Conservation (phyloP, 2,329 filamentous ascomycete species). For the Massarina eburnea region DNA sequence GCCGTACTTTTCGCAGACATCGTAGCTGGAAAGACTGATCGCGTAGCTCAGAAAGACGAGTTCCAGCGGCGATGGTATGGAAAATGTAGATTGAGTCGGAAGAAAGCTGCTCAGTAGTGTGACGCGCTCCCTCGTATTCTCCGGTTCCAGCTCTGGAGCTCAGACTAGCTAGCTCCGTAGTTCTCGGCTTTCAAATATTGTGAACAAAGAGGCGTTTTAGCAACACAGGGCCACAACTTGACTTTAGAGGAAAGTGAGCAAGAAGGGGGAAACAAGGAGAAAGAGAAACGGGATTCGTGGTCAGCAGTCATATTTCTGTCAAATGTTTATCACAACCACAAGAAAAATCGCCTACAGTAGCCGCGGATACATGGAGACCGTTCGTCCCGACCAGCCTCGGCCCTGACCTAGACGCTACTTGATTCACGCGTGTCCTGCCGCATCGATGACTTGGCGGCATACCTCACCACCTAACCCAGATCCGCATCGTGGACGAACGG, state of each 20-base stretch:
- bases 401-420: constrained; percentile 28
- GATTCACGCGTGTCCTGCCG: constrained; percentile 16
- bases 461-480: constrained; percentile 30
- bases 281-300: constrained; percentile 10
- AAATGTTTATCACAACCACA: background rate
- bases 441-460: constrained; percentile 17
- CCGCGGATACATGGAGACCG: constrained; percentile 37
- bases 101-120: constrained; percentile 11
- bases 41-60: constrained; percentile 5
- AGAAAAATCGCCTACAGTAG: constrained; percentile 18
- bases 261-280: constrained; percentile 9
- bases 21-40: constrained; percentile 14
- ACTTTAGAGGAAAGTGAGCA: constrained; percentile 7
- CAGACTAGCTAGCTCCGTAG: constrained; percentile 13
- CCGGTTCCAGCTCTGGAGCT: constrained; percentile 14
- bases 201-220: constrained; percentile 21
- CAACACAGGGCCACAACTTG: constrained; percentile 8
- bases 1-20: constrained; percentile 64
- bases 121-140: constrained; percentile 12
- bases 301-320: constrained; percentile 27
- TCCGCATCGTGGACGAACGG: constrained; percentile 39
- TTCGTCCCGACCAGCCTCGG: constrained; percentile 36
- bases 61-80: background rate
- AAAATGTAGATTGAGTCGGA: background rate
- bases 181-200: constrained; percentile 14